Conservation (phyloP, 306 rosid genomes). For the Crataegus laevigata region DNA sequence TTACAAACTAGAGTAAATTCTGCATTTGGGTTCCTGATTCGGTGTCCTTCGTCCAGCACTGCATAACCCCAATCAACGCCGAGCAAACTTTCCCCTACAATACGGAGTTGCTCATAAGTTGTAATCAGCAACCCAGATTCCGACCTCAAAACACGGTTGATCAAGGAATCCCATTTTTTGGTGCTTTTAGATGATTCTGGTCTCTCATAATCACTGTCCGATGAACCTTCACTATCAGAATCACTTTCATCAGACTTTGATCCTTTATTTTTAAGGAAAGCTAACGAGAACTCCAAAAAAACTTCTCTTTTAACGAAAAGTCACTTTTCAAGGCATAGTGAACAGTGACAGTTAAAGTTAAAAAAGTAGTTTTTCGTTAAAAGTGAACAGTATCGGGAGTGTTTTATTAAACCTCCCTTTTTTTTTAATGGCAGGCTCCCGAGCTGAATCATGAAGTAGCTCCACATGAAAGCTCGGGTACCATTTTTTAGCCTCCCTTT, state of each 20-base stretch:
- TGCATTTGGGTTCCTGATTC: constrained; percentile 91
- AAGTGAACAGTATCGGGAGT: too few species aligned
- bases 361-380: too few species aligned
- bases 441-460: constrained; percentile 88
- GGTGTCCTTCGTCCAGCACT: constrained; percentile 93
- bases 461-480: constrained; percentile 73
- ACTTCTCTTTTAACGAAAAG: too few species aligned
- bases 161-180: constrained; percentile 74
- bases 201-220: constrained; percentile 44
- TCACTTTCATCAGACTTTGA: constrained; percentile 65
- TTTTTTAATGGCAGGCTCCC: constrained; percentile 42
- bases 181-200: constrained; percentile 33
- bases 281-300: too few species aligned
- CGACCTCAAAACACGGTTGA: constrained; percentile 57
- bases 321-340: too few species aligned
- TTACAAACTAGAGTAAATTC: constrained; percentile 85
- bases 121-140: constrained; percentile 90
- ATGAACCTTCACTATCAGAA: constrained; percentile 50
- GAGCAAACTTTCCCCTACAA: constrained; percentile 71
- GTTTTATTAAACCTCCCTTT: too few species aligned
- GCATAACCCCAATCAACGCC: constrained; percentile 94
- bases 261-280: too few species aligned
- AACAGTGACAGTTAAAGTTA: too few species aligned
- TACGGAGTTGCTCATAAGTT: constrained; percentile 90
- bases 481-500: constrained; percentile 90